Evolutionary conservation across 495 filamentous ascomycete species (phyloP), one percentile per base, ranked within the genome.

Genomic region (Evernia prunastri): DNA sequence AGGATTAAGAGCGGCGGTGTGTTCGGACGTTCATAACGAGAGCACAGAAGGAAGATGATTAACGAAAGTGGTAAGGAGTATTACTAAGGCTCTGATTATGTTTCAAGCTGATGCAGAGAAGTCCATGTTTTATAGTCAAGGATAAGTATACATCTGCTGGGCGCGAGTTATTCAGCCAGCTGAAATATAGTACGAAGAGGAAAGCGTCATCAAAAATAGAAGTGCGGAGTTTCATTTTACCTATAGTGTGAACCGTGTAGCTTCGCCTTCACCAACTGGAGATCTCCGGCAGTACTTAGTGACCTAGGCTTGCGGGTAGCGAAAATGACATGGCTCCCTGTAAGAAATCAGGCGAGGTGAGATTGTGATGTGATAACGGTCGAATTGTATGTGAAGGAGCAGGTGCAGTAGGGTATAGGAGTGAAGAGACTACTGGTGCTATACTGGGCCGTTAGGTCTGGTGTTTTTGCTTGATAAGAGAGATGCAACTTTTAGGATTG

Each of bases 281-380:
- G 33, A 47, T 58, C 8, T 53, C 54, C 62, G 56, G 56, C 56
- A 59, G 56, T 37, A 59, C 56, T 36, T 64, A 64, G 54, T 56
- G 58, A 59, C n/a, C 42, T 45, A 59, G 58, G 56, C 56, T 64
- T 59, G 35, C 42, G 47, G 56, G 62, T 64, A 64, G 62, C 62
- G 47, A 58, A 25, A 43, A 53, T 53, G 43, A 59, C 62, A 64
- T 64, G 36, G 53, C 40, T 57, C 20, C 18, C 23, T 12, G 49
- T 27, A 56, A 35, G 59, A 37, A 61, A 35, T 63, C 49, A 36
- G 51, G 51, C 51, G 31, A 43, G 27, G 61, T 63, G 43, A 63
- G 61, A 53, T 39, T 8, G 53, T 63, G 37, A 57, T 37, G 61
- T 45, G 47, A 64, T 45, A 49, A 45, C 20, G 40, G 37, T 33